These are phyloP conservation scores for Daphne laureola DNA, from an alignment of 441 rosid species.

Conservation along the genomic window DNA sequence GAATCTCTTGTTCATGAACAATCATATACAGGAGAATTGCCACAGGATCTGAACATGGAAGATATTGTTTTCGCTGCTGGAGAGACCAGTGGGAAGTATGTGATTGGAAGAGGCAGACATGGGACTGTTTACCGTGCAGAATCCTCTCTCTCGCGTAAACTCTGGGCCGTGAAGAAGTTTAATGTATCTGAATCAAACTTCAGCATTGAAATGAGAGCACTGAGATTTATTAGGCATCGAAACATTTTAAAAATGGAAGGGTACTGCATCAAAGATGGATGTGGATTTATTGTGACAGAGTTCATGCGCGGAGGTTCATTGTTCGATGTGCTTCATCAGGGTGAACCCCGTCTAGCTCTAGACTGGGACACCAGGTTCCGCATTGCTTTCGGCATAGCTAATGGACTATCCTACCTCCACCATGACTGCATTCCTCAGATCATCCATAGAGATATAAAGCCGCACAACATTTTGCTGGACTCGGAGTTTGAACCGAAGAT, in stretches of 20 bases:
- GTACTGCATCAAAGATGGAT: constrained; percentile 28
- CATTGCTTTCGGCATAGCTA: constrained; percentile 35
- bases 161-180: constrained; percentile 31
- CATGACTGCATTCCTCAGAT: constrained; percentile 42
- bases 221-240: constrained; percentile 35
- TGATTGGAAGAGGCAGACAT: constrained; percentile 46
- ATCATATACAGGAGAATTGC: constrained; percentile 23
- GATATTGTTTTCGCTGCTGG: constrained; percentile 29
- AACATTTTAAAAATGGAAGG: constrained; percentile 36
- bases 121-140: constrained; percentile 39
- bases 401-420: constrained; percentile 45
- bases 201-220: constrained; percentile 28
- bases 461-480: constrained; percentile 37
- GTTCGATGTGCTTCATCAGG: constrained; percentile 25
- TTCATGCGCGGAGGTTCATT: constrained; percentile 39
- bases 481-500: constrained; percentile 35
- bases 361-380: constrained; percentile 29
- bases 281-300: constrained; percentile 33
- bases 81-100: constrained; percentile 28
- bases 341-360: constrained; percentile 22
- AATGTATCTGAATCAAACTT: constrained; percentile 24
- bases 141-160: constrained; percentile 19
- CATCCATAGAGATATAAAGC: constrained; percentile 36
- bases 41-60: constrained; percentile 23
- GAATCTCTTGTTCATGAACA: constrained; percentile 19